Percentiles rank a stretch among this genome's conserved stretches.
Conservation (phyloP, 2,329 filamentous ascomycete species). For the Fusarium mangiferae region DNA sequence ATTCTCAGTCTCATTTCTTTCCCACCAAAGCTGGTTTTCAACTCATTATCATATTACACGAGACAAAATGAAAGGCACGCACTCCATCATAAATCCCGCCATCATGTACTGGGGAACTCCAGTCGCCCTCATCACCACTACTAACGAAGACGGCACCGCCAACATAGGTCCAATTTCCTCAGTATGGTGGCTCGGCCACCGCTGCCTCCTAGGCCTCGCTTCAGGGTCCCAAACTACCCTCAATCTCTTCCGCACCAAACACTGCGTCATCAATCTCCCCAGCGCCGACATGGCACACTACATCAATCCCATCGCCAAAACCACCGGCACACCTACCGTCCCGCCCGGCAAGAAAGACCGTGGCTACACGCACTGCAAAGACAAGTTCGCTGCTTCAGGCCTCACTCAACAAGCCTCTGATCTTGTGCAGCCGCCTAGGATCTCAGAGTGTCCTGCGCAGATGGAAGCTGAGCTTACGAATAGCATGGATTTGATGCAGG, state of each 20-base stretch:
- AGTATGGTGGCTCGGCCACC: neutral
- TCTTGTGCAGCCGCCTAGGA: neutral
- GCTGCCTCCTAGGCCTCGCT: neutral
- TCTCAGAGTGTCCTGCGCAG: neutral
- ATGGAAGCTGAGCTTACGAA: neutral
- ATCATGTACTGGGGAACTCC: neutral
- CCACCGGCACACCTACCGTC: neutral
- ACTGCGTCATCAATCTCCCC: neutral
- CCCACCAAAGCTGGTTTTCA: too few species aligned
- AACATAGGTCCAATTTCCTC: neutral
- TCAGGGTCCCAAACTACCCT: neutral
- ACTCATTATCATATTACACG: too few species aligned
- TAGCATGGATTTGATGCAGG: neutral
- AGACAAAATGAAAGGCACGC: neutral
- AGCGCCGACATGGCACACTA: neutral
- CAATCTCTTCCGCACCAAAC: neutral
- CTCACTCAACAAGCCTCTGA: rapidly evolving
- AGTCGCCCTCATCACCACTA: neutral
- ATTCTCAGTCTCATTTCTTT: too few species aligned
- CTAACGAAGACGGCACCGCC: neutral
- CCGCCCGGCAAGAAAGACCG: neutral
- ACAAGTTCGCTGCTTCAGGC: neutral
- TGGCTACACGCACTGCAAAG: neutral
- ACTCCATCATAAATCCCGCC: neutral
- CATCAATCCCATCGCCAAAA: neutral